Base-by-base conservation (phyloP, 106 monocot species). In the Acorus calamus region DNA sequence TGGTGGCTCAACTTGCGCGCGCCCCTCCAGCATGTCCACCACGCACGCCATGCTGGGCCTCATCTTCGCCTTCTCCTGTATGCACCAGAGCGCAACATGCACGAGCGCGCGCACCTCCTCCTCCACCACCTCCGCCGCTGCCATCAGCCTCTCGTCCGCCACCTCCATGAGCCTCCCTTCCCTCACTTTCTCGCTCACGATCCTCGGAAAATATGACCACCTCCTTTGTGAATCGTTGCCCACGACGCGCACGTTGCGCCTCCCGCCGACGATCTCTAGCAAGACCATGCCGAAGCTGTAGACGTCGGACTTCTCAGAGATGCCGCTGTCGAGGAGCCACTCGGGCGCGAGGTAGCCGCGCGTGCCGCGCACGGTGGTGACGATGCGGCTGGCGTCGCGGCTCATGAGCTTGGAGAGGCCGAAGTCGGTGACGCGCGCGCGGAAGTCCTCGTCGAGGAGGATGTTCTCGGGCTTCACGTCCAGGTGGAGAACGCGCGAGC, bases 221-320 rank as follows among this genome's bases (percentile, higher is more conserved):
- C n/a, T 63, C 57, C 66, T 51, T 9, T 45, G 41, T 3, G 6
- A 42, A 12, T 54, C 52, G 9, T 50, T 44, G 2, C 46, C 49
- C 4, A 57, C 59, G 45, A 70, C 4, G 60, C 50, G 42, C 4
- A 76, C 47, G 70, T 69, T 81, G 60, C 86, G 54, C 14, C 74
- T 46, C 52, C 91, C 91, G 11, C 78, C 83, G 3, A 91, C 71
- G 0, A 86, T 53, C 78, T 91, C 86, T 4, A 91, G 57, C 47
- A 91, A 62, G n/a, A 86, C 83, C 73, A 86, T 66, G 10, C 86
- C 91, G 54, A 76, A 91, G 78, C 91, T 86, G 65, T 78, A 91
- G 6, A 91, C 70, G 59, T 91, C 91, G 5, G 74, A 80, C 58
- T 86, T 86, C 47, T 77, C 71, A 14, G 83, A 64, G 5, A 86